Evolutionary conservation across 139 green algal genomes (phyloP).

Genomic region (Picochlorum sp.): DNA sequence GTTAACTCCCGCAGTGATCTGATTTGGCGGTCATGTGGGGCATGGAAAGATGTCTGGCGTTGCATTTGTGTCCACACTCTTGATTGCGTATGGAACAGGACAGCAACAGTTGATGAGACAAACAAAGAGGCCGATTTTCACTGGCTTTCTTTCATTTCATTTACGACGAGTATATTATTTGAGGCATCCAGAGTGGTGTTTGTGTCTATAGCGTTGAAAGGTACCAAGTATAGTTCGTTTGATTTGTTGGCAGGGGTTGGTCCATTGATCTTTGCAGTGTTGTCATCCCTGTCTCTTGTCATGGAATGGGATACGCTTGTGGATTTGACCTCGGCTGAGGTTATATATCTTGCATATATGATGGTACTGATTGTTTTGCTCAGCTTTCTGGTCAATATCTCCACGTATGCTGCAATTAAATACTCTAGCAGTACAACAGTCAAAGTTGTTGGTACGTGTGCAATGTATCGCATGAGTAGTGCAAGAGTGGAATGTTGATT

Average conservation of each 20-base stretch:
- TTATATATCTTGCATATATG: neutral
- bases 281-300: neutral
- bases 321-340: neutral
- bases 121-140: slow-evolving; percentile 14
- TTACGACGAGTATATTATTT: slow-evolving; percentile 18
- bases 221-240: slow-evolving; percentile 22
- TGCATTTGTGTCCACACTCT: slow-evolving; percentile 5
- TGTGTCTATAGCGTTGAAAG: slow-evolving; percentile 15
- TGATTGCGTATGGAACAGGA: slow-evolving; percentile 26
- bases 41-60: slow-evolving; percentile 13
- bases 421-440: slow-evolving; percentile 17
- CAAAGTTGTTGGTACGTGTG: slow-evolving; percentile 15
- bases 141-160: slow-evolving; percentile 20
- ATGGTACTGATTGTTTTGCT: neutral
- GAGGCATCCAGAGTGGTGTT: slow-evolving; percentile 30
- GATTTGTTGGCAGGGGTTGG: slow-evolving; percentile 26
- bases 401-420: slow-evolving; percentile 13
- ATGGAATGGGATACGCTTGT: slow-evolving; percentile 16
- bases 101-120: slow-evolving; percentile 17
- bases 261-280: slow-evolving; percentile 6
- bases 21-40: slow-evolving; percentile 16
- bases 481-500: neutral
- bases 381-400: slow-evolving; percentile 23
- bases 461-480: neutral
- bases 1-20: slow-evolving; percentile 30